Base-by-base conservation (phyloP, 768 basidiomycete species). In the Hortiboletus campestris region DNA sequence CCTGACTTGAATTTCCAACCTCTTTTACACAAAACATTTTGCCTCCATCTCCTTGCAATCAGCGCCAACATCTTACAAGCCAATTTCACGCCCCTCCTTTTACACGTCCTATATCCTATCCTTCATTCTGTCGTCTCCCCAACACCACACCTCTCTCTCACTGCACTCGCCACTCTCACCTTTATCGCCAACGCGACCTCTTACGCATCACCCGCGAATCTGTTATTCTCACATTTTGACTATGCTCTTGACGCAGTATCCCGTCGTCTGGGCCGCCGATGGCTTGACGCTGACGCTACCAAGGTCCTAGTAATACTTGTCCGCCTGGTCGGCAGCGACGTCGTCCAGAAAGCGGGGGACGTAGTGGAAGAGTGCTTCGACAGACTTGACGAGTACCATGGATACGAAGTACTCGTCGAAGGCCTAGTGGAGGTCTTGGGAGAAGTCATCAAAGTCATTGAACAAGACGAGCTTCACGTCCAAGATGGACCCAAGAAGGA, bases 291-390 rank as follows among this genome's bases (percentile, higher is more conserved):
- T 2, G 85, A 90, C 34, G 96, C 96, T 0, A 90, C 95, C 10
- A 88, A 91, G 59, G 94, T 98, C 7, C 78, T 99, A 20, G 82
- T 84, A 14, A 75, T 94, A 28, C 84, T 98, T 67, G 82, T 98
- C 53, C 85, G 89, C 10, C 78, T 98, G 13, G 91, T 96, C 8
- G 96, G 97, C 0, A 78, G 78, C 29, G 88, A 90, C 51, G 85
- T 98, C 32, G 91, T 98, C 0, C 85, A 90, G 44, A 85, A 86
- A 62, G 94, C 97, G 9, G 86, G 88, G 14, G 97, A 98, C 69
- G 86, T 98, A 11, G 94, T 98, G 11, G 96, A 97, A 70, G 95
- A 97, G 70, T 95, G 96, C 57, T 98, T 98, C 62, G 96, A 98
- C 71, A 85, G 94, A 29, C 77, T 98, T 19, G 97, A 98, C 64